Base-by-base conservation (phyloP, 306 rosid species). In the Citrullus amarus region DNA sequence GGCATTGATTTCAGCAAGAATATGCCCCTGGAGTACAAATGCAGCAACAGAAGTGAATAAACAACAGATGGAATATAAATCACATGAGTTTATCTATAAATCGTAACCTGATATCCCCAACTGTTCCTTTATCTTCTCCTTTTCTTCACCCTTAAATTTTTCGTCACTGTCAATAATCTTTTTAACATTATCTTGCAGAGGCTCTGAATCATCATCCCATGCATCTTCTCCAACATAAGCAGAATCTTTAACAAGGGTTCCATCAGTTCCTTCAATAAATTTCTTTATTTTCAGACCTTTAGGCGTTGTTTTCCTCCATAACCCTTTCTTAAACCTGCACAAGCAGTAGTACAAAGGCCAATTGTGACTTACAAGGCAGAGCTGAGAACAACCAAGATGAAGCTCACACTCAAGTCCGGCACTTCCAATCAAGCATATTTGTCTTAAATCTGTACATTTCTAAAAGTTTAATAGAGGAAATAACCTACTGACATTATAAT, bases 191-290 rank as follows among this genome's bases (percentile, higher is more conserved):
- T 90, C 92, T 81, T 79, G 88, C 50, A 86, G 86, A 79, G 67
- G 73, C 82, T 85, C 90, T 53, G 43, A 85, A 76, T 89, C 97
- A 85, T 89, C 92, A 84, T 86, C 90, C 97, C 97, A 95, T 80
- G 99, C 99, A 88, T 92, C 91, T 90, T 95, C 99, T 82, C 99
- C 97, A 79, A 91, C 88, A 83, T 84, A 95, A 76, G 96, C 86
- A 84, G 85, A 83, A 86, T 95, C 99, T 84, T 84, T 95, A 76
- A 92, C 88, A 81, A 89, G 84, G 25, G 92, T 87, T 83, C 98
- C 97, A 82, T 88, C 92, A 69, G 96, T 92, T 82, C 91, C 82
- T 88, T 92, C 96, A 80, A 91, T 79, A 77, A 91, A 86, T 83
- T 86, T 95, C 85, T 89, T 95, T 87, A 95, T 81, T 86, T 90